Evolutionary conservation across 75 land plant species (phyloP).

Genomic region (Pinus tabuliformis): DNA sequence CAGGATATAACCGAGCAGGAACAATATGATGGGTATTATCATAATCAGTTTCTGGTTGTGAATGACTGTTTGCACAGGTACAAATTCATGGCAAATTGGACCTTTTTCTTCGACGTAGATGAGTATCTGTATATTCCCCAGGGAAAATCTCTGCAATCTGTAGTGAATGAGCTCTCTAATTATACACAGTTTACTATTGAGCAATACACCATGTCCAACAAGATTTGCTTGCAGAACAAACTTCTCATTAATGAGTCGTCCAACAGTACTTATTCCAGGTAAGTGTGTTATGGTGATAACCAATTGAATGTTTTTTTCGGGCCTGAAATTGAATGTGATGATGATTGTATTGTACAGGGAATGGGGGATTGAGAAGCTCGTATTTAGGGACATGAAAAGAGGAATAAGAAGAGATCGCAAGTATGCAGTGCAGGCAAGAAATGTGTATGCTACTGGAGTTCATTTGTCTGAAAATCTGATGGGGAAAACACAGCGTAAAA

Average conservation of each 20-base stretch:
- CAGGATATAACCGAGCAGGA: slow-evolving; percentile 74
- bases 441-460: slow-evolving; percentile 70
- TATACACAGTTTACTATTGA: slow-evolving; percentile 79
- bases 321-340: neutral
- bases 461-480: slow-evolving; percentile 67
- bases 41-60: slow-evolving; percentile 88
- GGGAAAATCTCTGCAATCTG: slow-evolving; percentile 34
- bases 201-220: slow-evolving; percentile 75
- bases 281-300: no score
- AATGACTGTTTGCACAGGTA: slow-evolving; percentile 87
- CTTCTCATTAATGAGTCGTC: neutral
- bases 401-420: slow-evolving; percentile 72
- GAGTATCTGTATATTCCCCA: slow-evolving; percentile 69
- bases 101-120: slow-evolving; percentile 88
- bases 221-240: slow-evolving; percentile 39
- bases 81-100: slow-evolving; percentile 69
- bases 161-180: slow-evolving; percentile 31
- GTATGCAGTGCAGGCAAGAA: slow-evolving; percentile 76
- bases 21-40: slow-evolving; percentile 78
- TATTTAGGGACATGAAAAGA: slow-evolving; percentile 47
- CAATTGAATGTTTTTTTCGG: no score
- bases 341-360: slow-evolving; percentile 31
- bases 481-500: slow-evolving; percentile 47
- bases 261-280: no score
- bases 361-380: slow-evolving; percentile 92